Base-by-base conservation (phyloP, 2,329 filamentous ascomycete genomes). In the Trichothecium sympodiale region DNA sequence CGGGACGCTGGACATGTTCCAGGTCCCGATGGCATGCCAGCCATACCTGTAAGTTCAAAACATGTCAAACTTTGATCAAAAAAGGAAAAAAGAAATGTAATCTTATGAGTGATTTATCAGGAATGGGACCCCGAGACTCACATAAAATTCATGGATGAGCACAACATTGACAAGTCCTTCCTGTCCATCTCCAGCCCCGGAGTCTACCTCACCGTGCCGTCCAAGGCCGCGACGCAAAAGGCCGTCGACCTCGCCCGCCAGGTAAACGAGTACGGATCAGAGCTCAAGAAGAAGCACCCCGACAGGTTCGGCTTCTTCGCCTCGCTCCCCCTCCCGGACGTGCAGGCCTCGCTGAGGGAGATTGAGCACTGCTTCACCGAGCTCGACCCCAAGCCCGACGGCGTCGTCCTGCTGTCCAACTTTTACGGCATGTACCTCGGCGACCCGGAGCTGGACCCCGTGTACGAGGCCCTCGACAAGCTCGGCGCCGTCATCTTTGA, bases 401-500 rank as follows among this genome's bases (percentile, higher is more conserved):
- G 71, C 1, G 62, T 74, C 33, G 60, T 59, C 1, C 44, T 75
- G 4, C 42, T 69, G 45, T 69, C 70, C 2, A 76, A 75, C 39
- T 60, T 60, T 17, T 62, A 70, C 32, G 70, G 70, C 5, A 43
- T 60, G 10, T 75, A 75, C 44, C 49, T 73, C 1, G 71, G 71
- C 4, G 61, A 69, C 40, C 39, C 51, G 1, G 44, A 41, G 2
- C 56, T 74, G 18, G 59, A 64, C 16, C 49, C 54, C 0, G 53
- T 75, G 10, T 74, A 69, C 41, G 55, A 61, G 2, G 62, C 60
- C 26, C 47, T 76, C 17, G 64, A 73, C 36, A 43, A 49, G 3
- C 48, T 65, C 2, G 54, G 62, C 4, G 64, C 64, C 0, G 62
- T 58, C 2, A 54, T 73, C 1, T 74, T 76, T 46, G 63, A 74